Evolutionary conservation across 495 filamentous ascomycete genomes (phyloP).

Genomic region (Trichoderma gamsii): DNA sequence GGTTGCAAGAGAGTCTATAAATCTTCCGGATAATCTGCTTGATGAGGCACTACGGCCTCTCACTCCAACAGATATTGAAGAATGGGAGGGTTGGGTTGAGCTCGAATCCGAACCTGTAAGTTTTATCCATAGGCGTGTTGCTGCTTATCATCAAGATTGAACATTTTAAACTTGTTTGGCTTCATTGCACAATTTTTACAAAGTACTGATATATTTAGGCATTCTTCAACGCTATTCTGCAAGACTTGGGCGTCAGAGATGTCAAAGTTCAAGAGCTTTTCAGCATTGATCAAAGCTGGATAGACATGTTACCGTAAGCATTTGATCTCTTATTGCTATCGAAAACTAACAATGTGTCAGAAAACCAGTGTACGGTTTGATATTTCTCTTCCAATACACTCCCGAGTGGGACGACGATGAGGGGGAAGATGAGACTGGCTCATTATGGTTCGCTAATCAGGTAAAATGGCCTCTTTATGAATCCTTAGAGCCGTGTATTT

Average conservation of each 20-base stretch:
- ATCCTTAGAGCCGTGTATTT: not conserved
- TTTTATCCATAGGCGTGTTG: not conserved
- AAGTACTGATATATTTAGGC: conserved; percentile 42
- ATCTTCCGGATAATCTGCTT: conserved; percentile 30
- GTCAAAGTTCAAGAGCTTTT: conserved; percentile 77
- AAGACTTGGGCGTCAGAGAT: conserved; percentile 65
- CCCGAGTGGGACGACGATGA: conserved; percentile 39
- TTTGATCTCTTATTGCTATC: not conserved
- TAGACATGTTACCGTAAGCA: conserved; percentile 59
- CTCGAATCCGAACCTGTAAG: conserved; percentile 86
- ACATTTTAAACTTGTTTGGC: not conserved
- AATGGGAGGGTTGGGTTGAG: conserved; percentile 70
- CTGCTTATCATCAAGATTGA: not conserved
- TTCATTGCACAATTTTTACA: not conserved
- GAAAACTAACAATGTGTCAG: conserved; percentile 12
- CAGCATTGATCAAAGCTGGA: conserved; percentile 59
- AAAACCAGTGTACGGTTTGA: conserved; percentile 70
- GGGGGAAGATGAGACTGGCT: conserved; percentile 36
- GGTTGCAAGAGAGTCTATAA: conserved; percentile 24
- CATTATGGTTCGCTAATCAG: conserved; percentile 94
- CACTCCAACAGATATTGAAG: conserved; percentile 35
- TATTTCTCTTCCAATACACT: conserved; percentile 74
- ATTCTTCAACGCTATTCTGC: conserved; percentile 79
- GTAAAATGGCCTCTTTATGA: conserved; percentile 34
- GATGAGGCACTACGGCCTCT: conserved; percentile 34